Evolutionary conservation across 768 basidiomycete species (phyloP).

Genomic region (Guyanaporus albipodus): DNA sequence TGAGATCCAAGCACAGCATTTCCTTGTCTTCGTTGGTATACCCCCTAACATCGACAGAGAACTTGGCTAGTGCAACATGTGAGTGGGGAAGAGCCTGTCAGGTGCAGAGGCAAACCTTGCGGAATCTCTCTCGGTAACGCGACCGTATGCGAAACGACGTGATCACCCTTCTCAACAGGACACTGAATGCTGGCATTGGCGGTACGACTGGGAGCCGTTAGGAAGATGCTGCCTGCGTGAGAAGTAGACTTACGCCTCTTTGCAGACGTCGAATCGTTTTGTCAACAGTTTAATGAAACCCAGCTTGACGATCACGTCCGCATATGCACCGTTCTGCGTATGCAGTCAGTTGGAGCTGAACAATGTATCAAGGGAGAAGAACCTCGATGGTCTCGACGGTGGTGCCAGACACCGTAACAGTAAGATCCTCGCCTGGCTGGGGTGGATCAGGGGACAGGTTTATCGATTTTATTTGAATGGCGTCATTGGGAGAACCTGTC

Average conservation of each 20-base stretch:
- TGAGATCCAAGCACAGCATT: constrained; percentile 76
- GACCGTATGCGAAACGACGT: constrained; percentile 80
- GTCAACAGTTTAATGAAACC: constrained; percentile 85
- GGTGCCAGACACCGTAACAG: constrained; percentile 70
- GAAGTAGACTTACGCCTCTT: constrained; percentile 76
- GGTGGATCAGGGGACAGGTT: constrained; percentile 83
- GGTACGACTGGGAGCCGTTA: constrained; percentile 48
- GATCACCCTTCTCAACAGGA: constrained; percentile 69
- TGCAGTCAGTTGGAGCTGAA: constrained; percentile 8
- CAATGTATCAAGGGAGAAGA: not conserved
- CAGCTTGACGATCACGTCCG: constrained; percentile 88
- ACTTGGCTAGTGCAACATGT: constrained; percentile 62
- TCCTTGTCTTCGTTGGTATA: constrained; percentile 70
- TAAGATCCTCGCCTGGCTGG: constrained; percentile 78
- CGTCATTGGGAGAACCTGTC: constrained; percentile 43
- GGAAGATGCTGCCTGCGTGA: not conserved
- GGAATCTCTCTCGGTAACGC: constrained; percentile 91
- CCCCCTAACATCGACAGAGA: constrained; percentile 63
- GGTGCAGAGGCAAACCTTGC: constrained; percentile 41
- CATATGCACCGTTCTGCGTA: constrained; percentile 82
- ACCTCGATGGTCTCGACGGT: constrained; percentile 67
- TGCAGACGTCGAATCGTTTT: constrained; percentile 84
- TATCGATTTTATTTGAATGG: constrained; percentile 68
- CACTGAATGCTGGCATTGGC: constrained; percentile 78
- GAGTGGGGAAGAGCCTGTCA: not conserved